Evolutionary conservation across 176 grass and related monocot species (phyloP).

Genomic region (Musa itinerans): DNA sequence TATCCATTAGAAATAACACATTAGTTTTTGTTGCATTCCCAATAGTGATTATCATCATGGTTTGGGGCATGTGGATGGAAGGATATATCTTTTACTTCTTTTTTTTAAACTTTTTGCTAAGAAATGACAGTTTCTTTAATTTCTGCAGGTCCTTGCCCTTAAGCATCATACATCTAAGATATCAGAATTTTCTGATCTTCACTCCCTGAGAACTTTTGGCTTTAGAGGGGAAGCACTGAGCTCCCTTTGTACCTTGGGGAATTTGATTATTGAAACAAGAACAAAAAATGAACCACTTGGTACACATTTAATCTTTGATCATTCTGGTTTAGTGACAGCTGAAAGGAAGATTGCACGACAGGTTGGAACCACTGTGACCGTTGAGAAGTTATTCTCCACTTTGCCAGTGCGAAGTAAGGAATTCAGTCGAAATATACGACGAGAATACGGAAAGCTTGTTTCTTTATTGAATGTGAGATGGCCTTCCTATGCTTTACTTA

Average conservation of each 20-base stretch:
- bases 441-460: conserved; percentile 83
- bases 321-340: conserved; percentile 50
- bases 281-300: conserved; percentile 55
- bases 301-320: conserved; percentile 73
- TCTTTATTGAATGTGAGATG: conserved; percentile 76
- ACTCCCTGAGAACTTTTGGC: conserved; percentile 62
- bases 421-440: conserved; percentile 74
- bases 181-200: conserved; percentile 64
- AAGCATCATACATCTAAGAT: conserved; percentile 97
- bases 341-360: conserved; percentile 74
- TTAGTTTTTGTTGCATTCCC: no score
- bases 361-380: conserved; percentile 71
- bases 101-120: neutral
- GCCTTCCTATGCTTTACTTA: neutral
- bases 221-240: conserved; percentile 86
- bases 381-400: conserved; percentile 80
- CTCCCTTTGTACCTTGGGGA: conserved; percentile 69
- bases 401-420: conserved; percentile 84
- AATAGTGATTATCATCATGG: neutral
- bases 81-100: neutral
- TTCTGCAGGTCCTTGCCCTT: conserved; percentile 52
- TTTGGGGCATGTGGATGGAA: neutral
- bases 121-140: conserved; percentile 1
- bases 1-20: no score
- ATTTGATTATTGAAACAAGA: conserved; percentile 67